Evolutionary conservation across 2,329 filamentous ascomycete species (phyloP).

Genomic region (Ophiostoma pallidulum): DNA sequence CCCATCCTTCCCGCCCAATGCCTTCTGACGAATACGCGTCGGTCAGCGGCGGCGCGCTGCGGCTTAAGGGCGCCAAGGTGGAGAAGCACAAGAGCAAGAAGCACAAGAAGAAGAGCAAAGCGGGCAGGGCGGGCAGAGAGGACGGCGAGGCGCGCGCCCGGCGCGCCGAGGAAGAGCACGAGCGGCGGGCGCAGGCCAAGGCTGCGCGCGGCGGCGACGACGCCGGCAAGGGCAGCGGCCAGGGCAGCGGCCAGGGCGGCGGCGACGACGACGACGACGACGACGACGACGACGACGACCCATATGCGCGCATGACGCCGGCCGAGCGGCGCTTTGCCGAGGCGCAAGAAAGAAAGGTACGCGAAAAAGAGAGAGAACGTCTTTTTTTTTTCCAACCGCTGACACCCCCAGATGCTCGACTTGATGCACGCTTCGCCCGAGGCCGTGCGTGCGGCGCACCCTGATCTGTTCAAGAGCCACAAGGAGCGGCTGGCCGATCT

Average conservation of each 20-base stretch:
- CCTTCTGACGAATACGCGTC: constrained; percentile 65
- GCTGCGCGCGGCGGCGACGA: background rate
- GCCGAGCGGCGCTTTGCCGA: constrained; percentile 77
- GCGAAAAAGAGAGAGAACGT: background rate
- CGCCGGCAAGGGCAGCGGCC: background rate
- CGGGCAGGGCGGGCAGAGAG: background rate
- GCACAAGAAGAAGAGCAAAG: constrained; percentile 18
- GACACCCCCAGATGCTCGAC: constrained; percentile 57
- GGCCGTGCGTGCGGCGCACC: constrained; percentile 30
- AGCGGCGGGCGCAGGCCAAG: background rate
- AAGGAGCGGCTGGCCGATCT: constrained; percentile 94
- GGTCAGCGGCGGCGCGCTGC: constrained; percentile 62
- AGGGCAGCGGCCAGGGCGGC: background rate
- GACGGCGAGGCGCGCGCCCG: constrained; percentile 18
- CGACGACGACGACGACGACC: constrained; percentile 22
- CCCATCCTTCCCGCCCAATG: too few species aligned
- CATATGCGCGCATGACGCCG: constrained; percentile 60
- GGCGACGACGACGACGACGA: constrained; percentile 5
- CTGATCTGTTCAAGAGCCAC: constrained; percentile 88
- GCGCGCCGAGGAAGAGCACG: constrained; percentile 18
- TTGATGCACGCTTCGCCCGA: constrained; percentile 49
- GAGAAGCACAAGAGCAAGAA: constrained; percentile 56
- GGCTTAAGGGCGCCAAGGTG: constrained; percentile 69
- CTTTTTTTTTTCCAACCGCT: constrained; percentile 26
- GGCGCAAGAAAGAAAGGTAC: constrained; percentile 64